Percentiles rank a stretch among this genome's conserved stretches.
phyloP scores from a whole-genome alignment of 2,329 filamentous ascomycete genomes.

The Claviceps africana region DNA sequence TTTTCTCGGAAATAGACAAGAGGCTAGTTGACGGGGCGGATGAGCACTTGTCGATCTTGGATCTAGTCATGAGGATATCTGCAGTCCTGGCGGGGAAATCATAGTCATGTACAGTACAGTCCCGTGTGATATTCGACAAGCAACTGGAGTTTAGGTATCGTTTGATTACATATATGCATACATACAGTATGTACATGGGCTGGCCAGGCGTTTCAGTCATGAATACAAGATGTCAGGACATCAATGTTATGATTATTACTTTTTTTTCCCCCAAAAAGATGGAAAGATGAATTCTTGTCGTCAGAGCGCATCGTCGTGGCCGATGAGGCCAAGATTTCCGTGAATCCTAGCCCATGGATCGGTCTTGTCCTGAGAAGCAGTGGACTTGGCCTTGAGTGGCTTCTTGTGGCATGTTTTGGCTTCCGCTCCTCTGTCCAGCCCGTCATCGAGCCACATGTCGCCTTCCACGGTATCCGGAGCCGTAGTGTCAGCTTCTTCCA shows the following conservation, averaged over 20 bases:
- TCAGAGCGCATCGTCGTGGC: slow-evolving; percentile 18
- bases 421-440: slow-evolving; percentile 9
- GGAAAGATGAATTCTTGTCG: background rate
- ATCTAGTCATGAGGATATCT: slow-evolving; percentile 70
- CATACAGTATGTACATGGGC: background rate
- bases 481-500: slow-evolving; percentile 10
- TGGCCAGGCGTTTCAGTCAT: background rate
- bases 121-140: background rate
- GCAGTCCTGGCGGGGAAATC: slow-evolving; percentile 45
- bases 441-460: slow-evolving; percentile 23
- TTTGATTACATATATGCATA: background rate
- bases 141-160: background rate
- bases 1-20: slow-evolving; percentile 93
- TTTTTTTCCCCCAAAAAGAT: background rate
- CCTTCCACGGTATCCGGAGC: slow-evolving; percentile 14
- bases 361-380: slow-evolving; percentile 2
- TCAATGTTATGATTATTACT: background rate
- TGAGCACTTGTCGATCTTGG: slow-evolving; percentile 82
- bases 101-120: background rate
- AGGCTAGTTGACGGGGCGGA: slow-evolving; percentile 86
- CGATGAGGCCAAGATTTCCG: slow-evolving; percentile 39
- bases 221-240: background rate
- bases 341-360: slow-evolving; percentile 39
- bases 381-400: slow-evolving; percentile 10
- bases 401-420: slow-evolving; percentile 1